Evolutionary conservation across 768 basidiomycete species (phyloP).

Genomic region (Termitomyces sp.): DNA sequence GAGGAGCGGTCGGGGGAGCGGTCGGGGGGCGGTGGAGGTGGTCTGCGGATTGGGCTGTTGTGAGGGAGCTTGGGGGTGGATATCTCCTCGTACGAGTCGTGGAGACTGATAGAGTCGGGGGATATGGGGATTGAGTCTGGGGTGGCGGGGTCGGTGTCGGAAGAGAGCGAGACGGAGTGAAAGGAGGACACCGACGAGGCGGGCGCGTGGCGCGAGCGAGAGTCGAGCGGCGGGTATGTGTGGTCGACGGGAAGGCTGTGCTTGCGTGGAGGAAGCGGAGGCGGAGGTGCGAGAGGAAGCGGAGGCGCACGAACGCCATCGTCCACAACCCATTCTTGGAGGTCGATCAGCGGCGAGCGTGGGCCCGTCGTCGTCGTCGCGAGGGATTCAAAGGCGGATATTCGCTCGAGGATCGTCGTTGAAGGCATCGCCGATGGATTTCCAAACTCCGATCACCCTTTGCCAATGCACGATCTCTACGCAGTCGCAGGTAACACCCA

Average conservation of each 20-base stretch:
- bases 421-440: constrained; percentile 33
- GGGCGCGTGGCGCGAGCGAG: constrained; percentile 48
- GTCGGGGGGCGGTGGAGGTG: constrained; percentile 39
- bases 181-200: constrained; percentile 79
- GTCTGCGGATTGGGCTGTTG: constrained; percentile 28
- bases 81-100: constrained; percentile 72
- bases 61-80: constrained; percentile 52
- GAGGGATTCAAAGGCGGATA: constrained; percentile 62
- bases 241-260: constrained; percentile 56
- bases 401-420: constrained; percentile 50
- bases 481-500: constrained; percentile 81
- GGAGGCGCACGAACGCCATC: too few relatives aligned
- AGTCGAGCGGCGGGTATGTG: constrained; percentile 48
- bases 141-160: constrained; percentile 45
- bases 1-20: constrained; percentile 63
- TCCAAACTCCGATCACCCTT: constrained; percentile 11
- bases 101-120: constrained; percentile 50
- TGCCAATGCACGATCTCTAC: constrained; percentile 51
- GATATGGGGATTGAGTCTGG: constrained; percentile 34
- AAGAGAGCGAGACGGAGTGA: constrained; percentile 79
- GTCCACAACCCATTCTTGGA: constrained; percentile 72
- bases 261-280: constrained; percentile 67
- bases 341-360: constrained; percentile 68
- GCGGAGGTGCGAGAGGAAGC: constrained; percentile 42
- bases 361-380: too few relatives aligned